phyloP scores from a whole-genome alignment of 2,329 filamentous ascomycete genomes.

The Cadophora malorum region DNA sequence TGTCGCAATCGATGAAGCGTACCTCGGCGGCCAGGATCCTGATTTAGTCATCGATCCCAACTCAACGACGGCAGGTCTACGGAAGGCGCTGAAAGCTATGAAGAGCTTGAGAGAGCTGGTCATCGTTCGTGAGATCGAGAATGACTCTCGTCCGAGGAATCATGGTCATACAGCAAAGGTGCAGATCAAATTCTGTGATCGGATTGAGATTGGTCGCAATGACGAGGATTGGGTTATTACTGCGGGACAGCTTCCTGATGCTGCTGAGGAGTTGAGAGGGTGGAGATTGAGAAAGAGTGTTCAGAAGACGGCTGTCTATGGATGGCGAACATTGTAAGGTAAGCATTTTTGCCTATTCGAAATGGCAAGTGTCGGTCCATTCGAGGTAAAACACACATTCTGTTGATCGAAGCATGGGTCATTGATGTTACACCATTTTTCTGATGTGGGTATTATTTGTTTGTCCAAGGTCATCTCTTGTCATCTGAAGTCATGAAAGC shows the following conservation, averaged over 20 bases:
- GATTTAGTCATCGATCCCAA: not conserved
- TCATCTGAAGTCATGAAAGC: too few relatives aligned
- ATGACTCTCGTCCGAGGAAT: not conserved
- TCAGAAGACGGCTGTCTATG: constrained; percentile 20
- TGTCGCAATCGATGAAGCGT: not conserved
- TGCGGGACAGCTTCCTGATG: constrained; percentile 25
- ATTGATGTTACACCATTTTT: too few relatives aligned
- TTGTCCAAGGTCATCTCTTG: too few relatives aligned
- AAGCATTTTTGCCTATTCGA: too few relatives aligned
- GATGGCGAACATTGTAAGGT: constrained; percentile 16
- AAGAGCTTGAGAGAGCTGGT: constrained; percentile 21
- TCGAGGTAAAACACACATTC: too few relatives aligned
- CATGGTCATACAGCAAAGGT: not conserved
- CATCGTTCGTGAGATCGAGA: constrained; percentile 20
- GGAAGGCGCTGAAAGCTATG: constrained; percentile 22
- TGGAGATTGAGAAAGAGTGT: constrained; percentile 19
- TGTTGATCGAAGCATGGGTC: too few relatives aligned
- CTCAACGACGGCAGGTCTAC: constrained; percentile 1
- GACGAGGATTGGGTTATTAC: constrained; percentile 14
- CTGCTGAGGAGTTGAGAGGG: constrained; percentile 6
- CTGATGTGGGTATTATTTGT: too few relatives aligned
- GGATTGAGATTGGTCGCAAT: not conserved
- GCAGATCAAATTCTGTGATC: constrained; percentile 24
- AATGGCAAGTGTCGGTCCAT: too few relatives aligned
- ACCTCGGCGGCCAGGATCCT: not conserved